Evolutionary conservation across 139 green algal species (phyloP).

Genomic region (Desmodesmus armatus): DNA sequence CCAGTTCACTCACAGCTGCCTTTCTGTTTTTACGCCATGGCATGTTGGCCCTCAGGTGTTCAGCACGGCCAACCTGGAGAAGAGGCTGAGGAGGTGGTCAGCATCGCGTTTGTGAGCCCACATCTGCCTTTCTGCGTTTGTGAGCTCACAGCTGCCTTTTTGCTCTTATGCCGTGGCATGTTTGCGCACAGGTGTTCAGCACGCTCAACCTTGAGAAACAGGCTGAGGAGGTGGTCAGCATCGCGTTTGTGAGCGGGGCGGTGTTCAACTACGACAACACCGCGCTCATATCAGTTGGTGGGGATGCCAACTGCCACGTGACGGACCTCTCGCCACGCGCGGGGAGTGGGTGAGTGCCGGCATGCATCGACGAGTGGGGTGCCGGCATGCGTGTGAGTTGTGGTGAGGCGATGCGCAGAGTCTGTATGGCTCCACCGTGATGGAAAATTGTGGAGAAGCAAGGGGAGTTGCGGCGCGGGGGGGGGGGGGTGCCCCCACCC

Average conservation of each 20-base stretch:
- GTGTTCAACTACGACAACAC: slow-evolving; percentile 25
- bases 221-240: slow-evolving; percentile 32
- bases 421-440: not conserved
- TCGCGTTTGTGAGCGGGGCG: slow-evolving; percentile 35
- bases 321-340: slow-evolving; percentile 21
- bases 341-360: not conserved
- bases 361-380: no score
- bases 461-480: not conserved
- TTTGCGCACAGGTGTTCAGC: slow-evolving; percentile 25
- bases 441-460: not conserved
- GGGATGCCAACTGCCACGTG: slow-evolving; percentile 49
- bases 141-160: no score
- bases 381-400: not conserved
- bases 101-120: slow-evolving; percentile 45
- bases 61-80: not conserved
- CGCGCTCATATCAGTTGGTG: slow-evolving; percentile 41
- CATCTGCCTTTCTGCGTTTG: no score
- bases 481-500: no score
- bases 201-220: not conserved
- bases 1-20: no score
- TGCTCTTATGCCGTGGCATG: no score
- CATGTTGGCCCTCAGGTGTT: slow-evolving; percentile 29
- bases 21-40: no score
- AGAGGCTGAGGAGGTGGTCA: slow-evolving; percentile 25
- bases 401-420: not conserved